Evolutionary conservation across 2,329 filamentous ascomycete species (phyloP).

Genomic region (Colletotrichum musae): DNA sequence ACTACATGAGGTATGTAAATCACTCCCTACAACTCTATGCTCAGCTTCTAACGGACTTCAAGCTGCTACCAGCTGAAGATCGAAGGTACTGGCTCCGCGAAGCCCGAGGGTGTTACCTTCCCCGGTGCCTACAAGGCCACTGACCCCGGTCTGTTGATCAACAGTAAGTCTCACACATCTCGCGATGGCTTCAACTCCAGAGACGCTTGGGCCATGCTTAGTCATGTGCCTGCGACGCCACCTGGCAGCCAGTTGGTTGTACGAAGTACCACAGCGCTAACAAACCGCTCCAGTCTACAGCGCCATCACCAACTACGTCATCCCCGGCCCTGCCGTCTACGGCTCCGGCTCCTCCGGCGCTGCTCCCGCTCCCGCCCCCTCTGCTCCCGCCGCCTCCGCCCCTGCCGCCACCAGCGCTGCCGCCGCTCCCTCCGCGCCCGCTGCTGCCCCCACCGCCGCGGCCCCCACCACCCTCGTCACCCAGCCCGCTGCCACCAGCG

Average conservation of each 20-base stretch:
- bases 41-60: conserved; percentile 47
- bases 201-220: too few relatives aligned
- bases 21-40: neutral
- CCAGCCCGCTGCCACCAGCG: conserved; percentile 4
- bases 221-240: too few relatives aligned
- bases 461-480: conserved; percentile 23
- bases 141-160: conserved; percentile 63
- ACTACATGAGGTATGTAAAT: conserved; percentile 47
- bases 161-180: conserved; percentile 47
- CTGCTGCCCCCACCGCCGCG: conserved; percentile 11
- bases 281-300: conserved; percentile 35
- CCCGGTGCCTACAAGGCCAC: conserved; percentile 42
- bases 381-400: conserved; percentile 3
- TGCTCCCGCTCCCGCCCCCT: conserved; percentile 7
- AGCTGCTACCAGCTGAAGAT: conserved; percentile 50
- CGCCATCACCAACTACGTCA: conserved; percentile 39
- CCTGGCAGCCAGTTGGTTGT: too few relatives aligned
- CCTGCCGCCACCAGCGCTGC: conserved; percentile 4
- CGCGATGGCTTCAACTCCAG: too few relatives aligned
- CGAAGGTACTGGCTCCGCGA: conserved; percentile 45
- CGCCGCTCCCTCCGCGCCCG: conserved; percentile 6
- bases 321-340: conserved; percentile 40
- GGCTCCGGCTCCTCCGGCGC: conserved; percentile 28
- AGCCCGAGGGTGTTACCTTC: conserved; percentile 44
- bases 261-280: neutral